Conservation (phyloP, 139 green algal species). For the Tetradesmus obliquus region DNA sequence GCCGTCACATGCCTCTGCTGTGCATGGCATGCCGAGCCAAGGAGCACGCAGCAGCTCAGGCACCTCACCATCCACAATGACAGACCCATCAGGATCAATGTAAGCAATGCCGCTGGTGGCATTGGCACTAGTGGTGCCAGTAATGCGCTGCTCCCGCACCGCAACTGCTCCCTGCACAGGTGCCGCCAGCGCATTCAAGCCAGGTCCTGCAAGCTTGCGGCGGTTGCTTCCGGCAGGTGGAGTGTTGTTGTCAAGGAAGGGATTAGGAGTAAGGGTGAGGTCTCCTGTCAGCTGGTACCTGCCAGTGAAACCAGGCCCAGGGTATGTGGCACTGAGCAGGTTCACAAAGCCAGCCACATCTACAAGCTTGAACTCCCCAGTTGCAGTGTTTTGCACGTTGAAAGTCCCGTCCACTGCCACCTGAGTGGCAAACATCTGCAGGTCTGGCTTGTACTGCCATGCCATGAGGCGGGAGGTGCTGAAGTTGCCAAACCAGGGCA, state of each 20-base stretch:
- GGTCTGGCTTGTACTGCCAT: background rate
- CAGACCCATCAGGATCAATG: background rate
- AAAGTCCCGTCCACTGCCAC: background rate
- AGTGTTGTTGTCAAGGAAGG: background rate
- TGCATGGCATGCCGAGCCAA: background rate
- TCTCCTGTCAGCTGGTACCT: background rate
- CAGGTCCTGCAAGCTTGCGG: background rate
- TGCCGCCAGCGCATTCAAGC: background rate
- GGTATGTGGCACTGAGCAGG: background rate
- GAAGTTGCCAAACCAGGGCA: background rate
- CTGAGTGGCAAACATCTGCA: background rate
- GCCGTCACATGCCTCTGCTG: background rate
- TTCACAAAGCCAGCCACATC: background rate
- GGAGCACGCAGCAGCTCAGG: background rate
- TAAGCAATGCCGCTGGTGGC: background rate
- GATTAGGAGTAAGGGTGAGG: background rate
- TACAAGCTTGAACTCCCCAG: background rate
- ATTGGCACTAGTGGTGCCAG: background rate
- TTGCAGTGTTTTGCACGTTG: background rate
- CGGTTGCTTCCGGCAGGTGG: background rate
- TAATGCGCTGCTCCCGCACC: background rate
- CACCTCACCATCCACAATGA: background rate
- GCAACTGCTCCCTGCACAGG: background rate
- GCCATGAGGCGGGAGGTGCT: background rate
- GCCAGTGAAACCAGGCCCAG: background rate